These are phyloP conservation scores for Ceratocystis colombiana DNA, from an alignment of 2,329 filamentous ascomycete genomes.

Conservation along the genomic window DNA sequence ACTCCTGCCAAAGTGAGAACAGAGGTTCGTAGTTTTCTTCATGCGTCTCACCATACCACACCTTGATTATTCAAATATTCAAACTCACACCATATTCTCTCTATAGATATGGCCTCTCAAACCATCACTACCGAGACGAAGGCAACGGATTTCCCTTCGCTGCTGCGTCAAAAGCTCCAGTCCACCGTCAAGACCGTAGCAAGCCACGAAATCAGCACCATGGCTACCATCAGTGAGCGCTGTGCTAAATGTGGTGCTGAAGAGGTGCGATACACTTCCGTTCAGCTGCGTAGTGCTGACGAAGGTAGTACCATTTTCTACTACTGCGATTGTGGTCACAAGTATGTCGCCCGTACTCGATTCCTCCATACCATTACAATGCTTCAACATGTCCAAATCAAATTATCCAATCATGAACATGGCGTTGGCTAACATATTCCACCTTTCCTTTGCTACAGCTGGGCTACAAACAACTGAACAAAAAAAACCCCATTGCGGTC, in stretches of 20 bases:
- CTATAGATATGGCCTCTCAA: conserved; percentile 60
- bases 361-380: not conserved
- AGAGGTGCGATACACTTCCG: conserved; percentile 74
- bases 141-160: conserved; percentile 78
- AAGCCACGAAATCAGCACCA: conserved; percentile 64
- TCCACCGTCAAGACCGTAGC: conserved; percentile 79
- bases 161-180: conserved; percentile 68
- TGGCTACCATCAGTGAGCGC: conserved; percentile 54
- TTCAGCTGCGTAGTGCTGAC: conserved; percentile 84
- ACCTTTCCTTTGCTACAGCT: conserved; percentile 31
- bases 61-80: not conserved
- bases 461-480: conserved; percentile 51
- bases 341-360: conserved; percentile 43
- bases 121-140: conserved; percentile 76
- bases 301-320: conserved; percentile 92
- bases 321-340: conserved; percentile 75
- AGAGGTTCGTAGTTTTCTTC: conserved; percentile 47
- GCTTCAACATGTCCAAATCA: not conserved
- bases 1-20: conserved; percentile 76
- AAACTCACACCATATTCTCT: conserved; percentile 22
- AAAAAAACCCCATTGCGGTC: conserved; percentile 1
- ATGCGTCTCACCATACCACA: not conserved
- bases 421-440: conserved; percentile 29
- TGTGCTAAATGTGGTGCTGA: conserved; percentile 73
- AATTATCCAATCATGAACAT: conserved; percentile 14